Conservation (phyloP, 2,329 filamentous ascomycete species). For the Calonectria pseudoturangicola region DNA sequence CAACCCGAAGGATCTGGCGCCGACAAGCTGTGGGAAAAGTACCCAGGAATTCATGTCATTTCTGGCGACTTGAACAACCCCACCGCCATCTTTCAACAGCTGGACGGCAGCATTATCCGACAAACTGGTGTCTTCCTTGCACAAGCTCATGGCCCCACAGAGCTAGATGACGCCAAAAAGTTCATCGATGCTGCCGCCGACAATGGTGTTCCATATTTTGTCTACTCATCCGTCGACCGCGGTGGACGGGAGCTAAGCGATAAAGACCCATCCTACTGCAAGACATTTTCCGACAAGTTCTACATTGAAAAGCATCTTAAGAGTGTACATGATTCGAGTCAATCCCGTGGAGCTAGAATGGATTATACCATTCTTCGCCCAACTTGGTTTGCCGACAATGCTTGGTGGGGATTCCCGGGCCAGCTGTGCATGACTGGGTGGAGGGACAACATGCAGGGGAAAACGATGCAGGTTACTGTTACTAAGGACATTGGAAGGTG, state of each 20-base stretch:
- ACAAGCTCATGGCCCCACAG: constrained; percentile 59
- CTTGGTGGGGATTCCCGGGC: constrained; percentile 52
- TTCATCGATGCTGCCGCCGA: constrained; percentile 71
- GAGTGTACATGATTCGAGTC: constrained; percentile 54
- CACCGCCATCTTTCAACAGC: constrained; percentile 65
- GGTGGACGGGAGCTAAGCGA: constrained; percentile 74
- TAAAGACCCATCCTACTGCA: constrained; percentile 51
- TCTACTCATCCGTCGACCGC: constrained; percentile 79
- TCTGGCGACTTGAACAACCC: constrained; percentile 72
- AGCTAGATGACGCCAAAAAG: constrained; percentile 69
- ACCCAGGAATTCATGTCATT: constrained; percentile 69
- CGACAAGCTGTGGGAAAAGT: constrained; percentile 57
- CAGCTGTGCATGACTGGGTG: constrained; percentile 54
- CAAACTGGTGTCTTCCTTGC: constrained; percentile 50
- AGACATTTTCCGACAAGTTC: constrained; percentile 69
- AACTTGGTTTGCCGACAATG: constrained; percentile 54
- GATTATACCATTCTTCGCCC: constrained; percentile 56
- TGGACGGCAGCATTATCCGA: constrained; percentile 39
- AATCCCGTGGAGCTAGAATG: constrained; percentile 41
- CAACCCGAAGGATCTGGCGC: constrained; percentile 64
- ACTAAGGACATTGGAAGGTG: constrained; percentile 53
- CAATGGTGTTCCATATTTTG: constrained; percentile 72
- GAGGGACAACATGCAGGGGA: constrained; percentile 52
- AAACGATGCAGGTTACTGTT: constrained; percentile 52
- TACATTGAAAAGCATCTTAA: constrained; percentile 75